Conservation (phyloP, 2,329 filamentous ascomycete species). For the Coniochaeta prunicola region DNA sequence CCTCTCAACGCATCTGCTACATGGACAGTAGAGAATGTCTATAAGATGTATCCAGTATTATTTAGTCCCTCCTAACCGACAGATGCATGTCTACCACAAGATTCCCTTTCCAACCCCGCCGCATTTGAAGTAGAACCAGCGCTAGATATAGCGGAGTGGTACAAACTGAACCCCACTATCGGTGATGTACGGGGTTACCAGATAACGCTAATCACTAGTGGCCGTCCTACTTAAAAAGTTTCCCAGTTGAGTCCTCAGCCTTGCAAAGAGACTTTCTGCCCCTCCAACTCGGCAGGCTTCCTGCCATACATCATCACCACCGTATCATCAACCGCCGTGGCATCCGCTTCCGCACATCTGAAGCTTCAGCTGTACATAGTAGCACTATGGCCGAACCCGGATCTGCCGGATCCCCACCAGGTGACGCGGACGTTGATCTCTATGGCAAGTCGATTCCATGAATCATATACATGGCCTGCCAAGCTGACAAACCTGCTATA, state of each 20-base stretch:
- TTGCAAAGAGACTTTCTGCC: slow-evolving; percentile 3
- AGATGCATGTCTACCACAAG: too few species aligned
- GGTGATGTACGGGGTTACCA: not conserved
- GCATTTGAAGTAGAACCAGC: too few species aligned
- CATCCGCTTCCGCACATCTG: not conserved
- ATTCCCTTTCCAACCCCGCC: too few species aligned
- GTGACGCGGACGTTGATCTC: slow-evolving; percentile 47
- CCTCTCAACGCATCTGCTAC: not conserved
- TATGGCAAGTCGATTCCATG: slow-evolving; percentile 32
- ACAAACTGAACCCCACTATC: not conserved
- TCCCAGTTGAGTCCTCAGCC: not conserved
- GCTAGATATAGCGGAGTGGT: not conserved
- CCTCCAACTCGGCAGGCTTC: not conserved
- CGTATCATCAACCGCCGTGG: not conserved
- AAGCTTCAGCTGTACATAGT: not conserved
- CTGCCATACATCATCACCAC: not conserved
- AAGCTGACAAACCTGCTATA: slow-evolving; percentile 25
- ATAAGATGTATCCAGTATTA: too few species aligned
- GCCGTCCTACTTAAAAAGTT: not conserved
- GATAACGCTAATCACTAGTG: slow-evolving; percentile 1
- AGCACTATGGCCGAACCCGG: slow-evolving; percentile 15
- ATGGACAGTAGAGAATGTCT: too few species aligned
- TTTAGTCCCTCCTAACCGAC: too few species aligned
- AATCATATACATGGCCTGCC: not conserved
- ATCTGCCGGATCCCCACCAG: slow-evolving; percentile 11